Conservation (phyloP, 768 basidiomycete species). For the Nidularia pulvinata region DNA sequence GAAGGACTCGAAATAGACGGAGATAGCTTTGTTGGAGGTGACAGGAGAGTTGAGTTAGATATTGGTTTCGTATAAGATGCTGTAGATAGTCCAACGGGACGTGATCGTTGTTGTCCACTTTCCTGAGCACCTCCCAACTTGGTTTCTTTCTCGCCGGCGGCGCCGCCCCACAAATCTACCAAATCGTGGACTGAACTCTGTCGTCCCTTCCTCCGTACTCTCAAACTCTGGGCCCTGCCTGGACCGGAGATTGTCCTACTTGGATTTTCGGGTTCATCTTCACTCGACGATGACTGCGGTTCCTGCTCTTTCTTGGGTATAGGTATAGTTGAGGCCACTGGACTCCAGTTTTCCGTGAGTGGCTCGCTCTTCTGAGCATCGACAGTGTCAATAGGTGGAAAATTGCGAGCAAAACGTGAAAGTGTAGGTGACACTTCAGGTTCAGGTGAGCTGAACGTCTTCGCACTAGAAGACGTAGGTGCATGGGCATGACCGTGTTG, state of each 20-base stretch:
- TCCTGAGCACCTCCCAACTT: too few relatives aligned
- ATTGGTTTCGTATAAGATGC: constrained; percentile 7
- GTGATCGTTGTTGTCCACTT: constrained; percentile 2
- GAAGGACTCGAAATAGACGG: constrained; percentile 2
- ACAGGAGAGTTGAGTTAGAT: too few relatives aligned
- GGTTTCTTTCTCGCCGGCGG: constrained; percentile 15
- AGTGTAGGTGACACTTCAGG: constrained; percentile 31
- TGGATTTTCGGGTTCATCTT: constrained; percentile 54
- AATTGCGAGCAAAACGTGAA: constrained; percentile 30
- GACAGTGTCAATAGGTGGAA: constrained; percentile 28
- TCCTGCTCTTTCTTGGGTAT: constrained; percentile 20
- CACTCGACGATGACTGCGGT: constrained; percentile 52
- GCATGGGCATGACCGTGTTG: constrained; percentile 31
- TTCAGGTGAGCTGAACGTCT: constrained; percentile 13
- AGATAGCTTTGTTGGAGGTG: background rate
- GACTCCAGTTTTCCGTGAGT: constrained; percentile 50
- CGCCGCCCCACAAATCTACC: constrained; percentile 76
- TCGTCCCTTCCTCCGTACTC: constrained; percentile 46
- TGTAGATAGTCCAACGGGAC: too few relatives aligned
- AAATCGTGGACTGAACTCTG: constrained; percentile 86
- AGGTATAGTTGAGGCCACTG: constrained; percentile 21
- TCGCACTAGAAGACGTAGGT: constrained; percentile 10
- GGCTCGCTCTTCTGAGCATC: constrained; percentile 12
- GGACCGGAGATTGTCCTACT: constrained; percentile 20
- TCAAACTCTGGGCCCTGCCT: constrained; percentile 14